Percentiles rank a stretch among this genome's conserved stretches.
These are phyloP conservation scores for Hymenoscyphus fraxineus DNA, from an alignment of 2,329 filamentous ascomycete genomes.

Conservation along the genomic window DNA sequence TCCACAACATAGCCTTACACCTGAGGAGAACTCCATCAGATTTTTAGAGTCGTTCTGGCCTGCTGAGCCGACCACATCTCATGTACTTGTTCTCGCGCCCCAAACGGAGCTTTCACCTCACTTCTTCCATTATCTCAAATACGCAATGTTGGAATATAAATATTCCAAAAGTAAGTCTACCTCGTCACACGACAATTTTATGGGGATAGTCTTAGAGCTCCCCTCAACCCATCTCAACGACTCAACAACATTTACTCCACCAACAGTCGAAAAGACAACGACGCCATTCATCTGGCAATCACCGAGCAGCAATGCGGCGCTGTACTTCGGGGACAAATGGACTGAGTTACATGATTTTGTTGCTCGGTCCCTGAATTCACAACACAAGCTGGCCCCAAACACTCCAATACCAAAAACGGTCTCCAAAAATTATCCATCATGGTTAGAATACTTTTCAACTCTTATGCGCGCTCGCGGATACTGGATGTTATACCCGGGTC, in stretches of 20 bases:
- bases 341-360: constrained; percentile 78
- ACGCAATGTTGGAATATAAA: constrained; percentile 69
- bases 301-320: constrained; percentile 74
- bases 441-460: constrained; percentile 74
- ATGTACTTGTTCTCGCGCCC: constrained; percentile 81
- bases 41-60: constrained; percentile 91
- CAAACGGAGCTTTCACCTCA: constrained; percentile 74
- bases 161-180: constrained; percentile 56
- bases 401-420: constrained; percentile 54
- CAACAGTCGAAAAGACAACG: constrained; percentile 29
- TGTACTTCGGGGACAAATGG: constrained; percentile 87
- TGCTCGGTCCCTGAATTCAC: constrained; percentile 38
- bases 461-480: constrained; percentile 75
- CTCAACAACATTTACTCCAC: constrained; percentile 49
- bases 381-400: constrained; percentile 37
- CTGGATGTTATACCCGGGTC: constrained; percentile 72
- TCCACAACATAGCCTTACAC: constrained; percentile 51
- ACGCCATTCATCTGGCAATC: constrained; percentile 73
- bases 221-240: constrained; percentile 63
- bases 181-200: constrained; percentile 48
- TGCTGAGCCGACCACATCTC: constrained; percentile 55
- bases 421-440: constrained; percentile 67
- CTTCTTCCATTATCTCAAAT: constrained; percentile 85
- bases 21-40: constrained; percentile 68
- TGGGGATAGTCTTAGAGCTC: constrained; percentile 77